A percentile compares a stretch with the other conserved stretches of the same genome.
Conservation (phyloP, 2,329 filamentous ascomycete genomes). For the Pseudocercospora macadamiae region DNA sequence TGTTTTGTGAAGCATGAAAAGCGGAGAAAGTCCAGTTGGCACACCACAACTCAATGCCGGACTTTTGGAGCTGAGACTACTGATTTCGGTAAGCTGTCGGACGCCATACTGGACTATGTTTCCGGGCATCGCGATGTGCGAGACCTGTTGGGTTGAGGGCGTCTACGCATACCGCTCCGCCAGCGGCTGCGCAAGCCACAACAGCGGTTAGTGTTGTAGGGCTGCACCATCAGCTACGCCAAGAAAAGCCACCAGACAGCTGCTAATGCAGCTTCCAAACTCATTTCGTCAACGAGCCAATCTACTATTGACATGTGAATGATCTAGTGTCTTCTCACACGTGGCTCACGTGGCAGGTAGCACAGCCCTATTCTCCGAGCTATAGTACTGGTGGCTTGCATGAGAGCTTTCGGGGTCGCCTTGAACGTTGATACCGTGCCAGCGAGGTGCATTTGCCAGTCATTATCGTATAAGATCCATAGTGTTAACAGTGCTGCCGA, state of each 20-base stretch:
- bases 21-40: no score
- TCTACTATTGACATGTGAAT: not conserved
- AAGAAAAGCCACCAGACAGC: not conserved
- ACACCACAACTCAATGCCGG: no score
- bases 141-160: not conserved
- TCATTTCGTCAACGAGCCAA: not conserved
- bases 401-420: conserved; percentile 1
- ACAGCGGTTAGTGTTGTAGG: not conserved
- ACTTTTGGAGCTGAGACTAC: no score
- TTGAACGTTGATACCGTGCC: not conserved
- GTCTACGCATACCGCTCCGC: not conserved
- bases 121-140: not conserved
- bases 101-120: not conserved
- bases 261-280: not conserved
- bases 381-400: conserved; percentile 7
- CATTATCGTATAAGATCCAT: no score
- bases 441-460: no score
- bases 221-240: not conserved
- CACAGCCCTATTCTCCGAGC: not conserved
- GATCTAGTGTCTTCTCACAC: not conserved
- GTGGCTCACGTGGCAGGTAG: not conserved
- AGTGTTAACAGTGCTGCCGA: no score
- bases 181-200: not conserved
- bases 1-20: no score
- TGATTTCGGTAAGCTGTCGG: no score